Evolutionary conservation across 176 grass and related monocot species (phyloP).

Genomic region (Raddia guianensis): DNA sequence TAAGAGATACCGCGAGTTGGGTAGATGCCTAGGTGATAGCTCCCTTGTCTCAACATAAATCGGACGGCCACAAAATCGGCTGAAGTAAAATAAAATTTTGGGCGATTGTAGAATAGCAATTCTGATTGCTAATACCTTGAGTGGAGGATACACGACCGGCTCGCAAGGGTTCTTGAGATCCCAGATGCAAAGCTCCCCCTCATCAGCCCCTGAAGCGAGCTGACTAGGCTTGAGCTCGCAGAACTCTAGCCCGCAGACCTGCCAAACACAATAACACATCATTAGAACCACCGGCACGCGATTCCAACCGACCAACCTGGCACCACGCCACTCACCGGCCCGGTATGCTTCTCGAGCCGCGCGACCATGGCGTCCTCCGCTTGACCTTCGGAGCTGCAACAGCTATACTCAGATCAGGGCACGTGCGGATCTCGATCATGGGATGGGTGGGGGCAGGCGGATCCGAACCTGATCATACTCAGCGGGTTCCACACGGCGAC

Average conservation of each 20-base stretch:
- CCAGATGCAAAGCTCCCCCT: constrained; percentile 94
- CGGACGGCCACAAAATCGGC: no score
- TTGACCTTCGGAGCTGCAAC: constrained; percentile 75
- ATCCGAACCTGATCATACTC: constrained; percentile 83
- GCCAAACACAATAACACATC: constrained; percentile 32
- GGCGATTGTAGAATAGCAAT: no score
- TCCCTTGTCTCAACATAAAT: no score
- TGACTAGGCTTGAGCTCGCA: constrained; percentile 65
- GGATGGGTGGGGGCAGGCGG: neutral
- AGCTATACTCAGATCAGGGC: constrained; percentile 40
- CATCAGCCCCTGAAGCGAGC: constrained; percentile 88
- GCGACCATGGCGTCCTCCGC: constrained; percentile 73
- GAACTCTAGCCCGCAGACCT: constrained; percentile 95
- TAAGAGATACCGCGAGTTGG: no score
- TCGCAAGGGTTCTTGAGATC: constrained; percentile 83
- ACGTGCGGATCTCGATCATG: constrained; percentile 35
- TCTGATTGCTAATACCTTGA: constrained; percentile 57
- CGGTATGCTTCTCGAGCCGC: constrained; percentile 83
- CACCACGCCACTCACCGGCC: constrained; percentile 60
- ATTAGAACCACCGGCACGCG: constrained; percentile 15
- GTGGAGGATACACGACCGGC: constrained; percentile 68
- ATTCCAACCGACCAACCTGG: constrained; percentile 1
- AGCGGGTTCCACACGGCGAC: constrained; percentile 89
- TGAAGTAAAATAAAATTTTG: no score
- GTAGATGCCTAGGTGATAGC: no score